A percentile compares a stretch with the other conserved stretches of the same genome.
Conservation (phyloP, 2,329 filamentous ascomycete genomes). For the Myrmaecium sp. region DNA sequence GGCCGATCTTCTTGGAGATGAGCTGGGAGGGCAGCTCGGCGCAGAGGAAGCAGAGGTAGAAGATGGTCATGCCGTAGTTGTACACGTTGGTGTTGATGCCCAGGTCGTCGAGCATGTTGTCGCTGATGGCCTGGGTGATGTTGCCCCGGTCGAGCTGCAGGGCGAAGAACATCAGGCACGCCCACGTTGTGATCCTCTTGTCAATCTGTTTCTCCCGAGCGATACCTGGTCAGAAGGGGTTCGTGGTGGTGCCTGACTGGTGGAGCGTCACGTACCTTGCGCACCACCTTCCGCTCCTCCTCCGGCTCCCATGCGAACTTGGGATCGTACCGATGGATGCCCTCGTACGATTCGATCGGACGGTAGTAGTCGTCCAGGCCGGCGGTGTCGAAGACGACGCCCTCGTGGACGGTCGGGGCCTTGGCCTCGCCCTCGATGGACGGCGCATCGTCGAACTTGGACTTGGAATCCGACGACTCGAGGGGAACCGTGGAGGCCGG, state of each 20-base stretch:
- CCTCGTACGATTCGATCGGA: slow-evolving; percentile 41
- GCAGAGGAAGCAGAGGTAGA: slow-evolving; percentile 65
- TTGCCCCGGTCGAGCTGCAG: slow-evolving; percentile 35
- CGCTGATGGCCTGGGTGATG: slow-evolving; percentile 20
- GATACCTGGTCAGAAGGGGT: no score
- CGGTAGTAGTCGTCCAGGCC: slow-evolving; percentile 26
- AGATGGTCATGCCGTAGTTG: slow-evolving; percentile 33
- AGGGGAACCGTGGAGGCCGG: neutral
- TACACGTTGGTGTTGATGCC: slow-evolving; percentile 20
- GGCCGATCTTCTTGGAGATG: slow-evolving; percentile 28
- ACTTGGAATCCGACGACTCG: neutral
- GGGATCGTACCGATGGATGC: slow-evolving; percentile 41
- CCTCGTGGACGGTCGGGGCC: slow-evolving; percentile 6
- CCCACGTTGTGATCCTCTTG: slow-evolving; percentile 32
- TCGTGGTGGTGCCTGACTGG: neutral
- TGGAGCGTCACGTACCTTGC: slow-evolving; percentile 26
- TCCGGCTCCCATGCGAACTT: slow-evolving; percentile 36
- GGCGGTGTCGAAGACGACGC: slow-evolving; percentile 18
- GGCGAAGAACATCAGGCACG: slow-evolving; percentile 38
- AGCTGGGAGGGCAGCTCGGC: slow-evolving; percentile 31
- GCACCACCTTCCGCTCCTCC: slow-evolving; percentile 39
- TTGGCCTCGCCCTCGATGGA: no score
- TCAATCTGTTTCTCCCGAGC: slow-evolving; percentile 26
- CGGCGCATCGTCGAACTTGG: no score
- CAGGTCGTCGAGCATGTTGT: slow-evolving; percentile 18